Percentiles rank a stretch among this genome's conserved stretches.
These are phyloP conservation scores for Gleditsia sinensis DNA, from an alignment of 306 rosid species.

Conservation along the genomic window DNA sequence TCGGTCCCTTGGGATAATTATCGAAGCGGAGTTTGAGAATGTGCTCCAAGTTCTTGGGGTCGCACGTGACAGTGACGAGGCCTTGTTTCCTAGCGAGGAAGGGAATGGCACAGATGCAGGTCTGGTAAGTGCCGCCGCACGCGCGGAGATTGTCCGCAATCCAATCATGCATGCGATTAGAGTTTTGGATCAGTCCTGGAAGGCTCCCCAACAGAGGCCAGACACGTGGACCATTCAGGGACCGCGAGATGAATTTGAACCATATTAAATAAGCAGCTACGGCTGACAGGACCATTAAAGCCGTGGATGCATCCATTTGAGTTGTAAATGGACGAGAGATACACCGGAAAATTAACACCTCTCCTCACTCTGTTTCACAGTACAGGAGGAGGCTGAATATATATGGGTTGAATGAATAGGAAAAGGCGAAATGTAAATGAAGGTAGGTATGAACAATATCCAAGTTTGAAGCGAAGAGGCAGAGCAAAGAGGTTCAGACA, in stretches of 20 bases:
- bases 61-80: slow-evolving; percentile 91
- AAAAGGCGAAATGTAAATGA: background rate
- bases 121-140: slow-evolving; percentile 90
- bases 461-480: too few relatives aligned
- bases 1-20: slow-evolving; percentile 92
- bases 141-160: slow-evolving; percentile 75
- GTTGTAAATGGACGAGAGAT: background rate
- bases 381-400: too few relatives aligned
- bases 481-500: too few relatives aligned
- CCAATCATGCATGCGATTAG: slow-evolving; percentile 91
- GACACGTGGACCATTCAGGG: slow-evolving; percentile 80
- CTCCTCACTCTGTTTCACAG: slow-evolving; percentile 22
- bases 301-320: slow-evolving; percentile 67
- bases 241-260: slow-evolving; percentile 53
- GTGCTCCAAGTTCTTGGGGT: slow-evolving; percentile 84
- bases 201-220: slow-evolving; percentile 91
- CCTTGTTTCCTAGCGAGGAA: slow-evolving; percentile 69
- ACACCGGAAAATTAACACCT: background rate
- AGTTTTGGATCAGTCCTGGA: slow-evolving; percentile 69
- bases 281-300: slow-evolving; percentile 49
- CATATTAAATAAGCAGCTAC: slow-evolving; percentile 65
- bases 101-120: slow-evolving; percentile 70
- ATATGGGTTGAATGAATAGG: too few relatives aligned
- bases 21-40: slow-evolving; percentile 80
- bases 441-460: background rate